Evolutionary conservation across 495 filamentous ascomycete genomes (phyloP), one percentile per base, ranked within the genome.

Genomic region (Trichoderma gamsii): DNA sequence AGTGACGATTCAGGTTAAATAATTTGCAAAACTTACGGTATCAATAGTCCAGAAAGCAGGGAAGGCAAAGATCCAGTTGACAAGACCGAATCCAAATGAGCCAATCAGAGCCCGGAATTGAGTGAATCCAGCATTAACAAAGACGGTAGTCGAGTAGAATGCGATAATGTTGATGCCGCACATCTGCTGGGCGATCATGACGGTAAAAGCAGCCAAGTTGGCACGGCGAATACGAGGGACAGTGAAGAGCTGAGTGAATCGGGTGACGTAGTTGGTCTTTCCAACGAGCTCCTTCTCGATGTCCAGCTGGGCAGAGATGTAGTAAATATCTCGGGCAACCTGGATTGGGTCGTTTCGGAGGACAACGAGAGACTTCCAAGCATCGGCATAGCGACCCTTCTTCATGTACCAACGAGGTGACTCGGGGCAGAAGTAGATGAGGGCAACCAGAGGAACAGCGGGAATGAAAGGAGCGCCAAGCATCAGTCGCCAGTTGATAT

Each of bases 151-250:
- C 0, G 86, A 89, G 75, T 92, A 93, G 81, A 92, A 92, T 12
- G 89, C 84, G 46, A 91, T 87, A 73, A 92, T 87, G 76, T 88
- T 88, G 71, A 86, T 90, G 69, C 90, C 90, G 74, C 91, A 95
- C 88, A 96, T 91, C 77, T 96, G 92, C 79, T 95, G 90, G 4
- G 86, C 87, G 67, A 90, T 85, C 89, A 90, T 92, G 67, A 90
- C 89, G 32, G 86, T 82, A 70, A 87, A 88, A 35, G 86, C 79
- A 4, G 86, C 87, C 3, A 85, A 68, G 61, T 79, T 87, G 32
- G 86, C 87, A n/a, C 86, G 82, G 38, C 85, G 81, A 0, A 88
- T 78, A n/a, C 87, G 83, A 15, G 85, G 85, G 41, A 86, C 79
- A 56, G 81, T 86, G 72, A 87, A 88, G 1, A 89, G 81, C 72